Base-by-base conservation (phyloP, 2,329 filamentous ascomycete species). In the Pseudocercospora musae region DNA sequence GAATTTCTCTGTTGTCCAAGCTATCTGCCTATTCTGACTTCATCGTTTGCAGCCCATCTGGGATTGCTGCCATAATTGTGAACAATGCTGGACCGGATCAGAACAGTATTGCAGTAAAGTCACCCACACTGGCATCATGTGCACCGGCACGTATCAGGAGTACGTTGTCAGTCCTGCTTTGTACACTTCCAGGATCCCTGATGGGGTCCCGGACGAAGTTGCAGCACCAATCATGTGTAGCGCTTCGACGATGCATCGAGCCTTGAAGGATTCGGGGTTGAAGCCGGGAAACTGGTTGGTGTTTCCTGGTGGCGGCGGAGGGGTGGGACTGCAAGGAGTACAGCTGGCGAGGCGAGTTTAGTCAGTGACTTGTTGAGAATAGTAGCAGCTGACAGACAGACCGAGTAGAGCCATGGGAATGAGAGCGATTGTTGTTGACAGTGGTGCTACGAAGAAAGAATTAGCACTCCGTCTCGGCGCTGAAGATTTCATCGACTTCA, bases 151-250 rank as follows among this genome's bases (percentile, higher is more conserved):
- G 0, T 87, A 86, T 70, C 82, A 85, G 72, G 82, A 87, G 71
- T 88, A 87, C 70, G 74, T 87, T 42, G 77, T 80, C 11, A 81
- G 79, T 0, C 84, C 85, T 0, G 84, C 83, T 13, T 78, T 78
- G 42, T 85, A 85, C 67, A 82, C 82, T 0, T 79, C 78, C 0
- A 76, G 79, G 20, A 85, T 87, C 60, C 85, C 84, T 0, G 81
- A 86, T 33, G 82, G 80, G 0, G 79, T 87, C 0, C 72, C 75
- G 0, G 84, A 85, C 63, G 80, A 82, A 63, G 68, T 84, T n/a
- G 85, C 84, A 2, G 85, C 80, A 0, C 85, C 85, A 0, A 81
- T 87, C 62, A 86, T 87, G 83, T 87, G 85, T 74, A 80, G 77
- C 48, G 83, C 82, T 0, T 81, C 79, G 6, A 87, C 85, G 1